phyloP scores from a whole-genome alignment of 129 eudicot genomes.

The Escallonia rubra region DNA sequence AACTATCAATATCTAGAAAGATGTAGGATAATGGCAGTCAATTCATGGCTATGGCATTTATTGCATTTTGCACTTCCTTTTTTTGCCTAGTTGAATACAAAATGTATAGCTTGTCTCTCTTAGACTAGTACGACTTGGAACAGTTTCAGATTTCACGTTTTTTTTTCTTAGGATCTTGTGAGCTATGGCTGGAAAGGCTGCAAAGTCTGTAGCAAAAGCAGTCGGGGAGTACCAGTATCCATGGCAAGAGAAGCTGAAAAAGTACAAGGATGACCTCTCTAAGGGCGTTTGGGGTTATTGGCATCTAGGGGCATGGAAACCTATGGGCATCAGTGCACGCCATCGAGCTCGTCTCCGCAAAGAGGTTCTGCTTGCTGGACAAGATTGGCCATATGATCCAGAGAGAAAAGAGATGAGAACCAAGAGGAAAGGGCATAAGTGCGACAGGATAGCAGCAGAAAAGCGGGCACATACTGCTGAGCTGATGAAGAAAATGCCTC shows the following conservation, averaged over 20 bases:
- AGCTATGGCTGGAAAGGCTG: constrained; percentile 23
- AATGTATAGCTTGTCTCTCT: too few species aligned
- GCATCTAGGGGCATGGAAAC: constrained; percentile 73
- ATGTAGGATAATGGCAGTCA: too few species aligned
- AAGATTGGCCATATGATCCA: constrained; percentile 78
- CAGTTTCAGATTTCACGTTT: background rate
- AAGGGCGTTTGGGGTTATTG: constrained; percentile 71
- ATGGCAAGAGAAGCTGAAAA: constrained; percentile 49
- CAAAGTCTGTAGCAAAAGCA: constrained; percentile 37
- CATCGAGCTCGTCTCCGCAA: constrained; percentile 50
- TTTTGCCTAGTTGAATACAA: too few species aligned
- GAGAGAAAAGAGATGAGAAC: constrained; percentile 62
- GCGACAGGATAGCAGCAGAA: constrained; percentile 69
- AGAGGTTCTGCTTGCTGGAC: constrained; percentile 65
- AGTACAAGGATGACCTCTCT: constrained; percentile 43
- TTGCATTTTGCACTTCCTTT: too few species aligned
- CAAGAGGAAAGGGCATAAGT: constrained; percentile 71
- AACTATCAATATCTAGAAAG: too few species aligned
- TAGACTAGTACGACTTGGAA: too few species aligned
- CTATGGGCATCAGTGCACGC: constrained; percentile 50
- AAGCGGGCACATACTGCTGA: constrained; percentile 63
- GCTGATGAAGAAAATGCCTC: constrained; percentile 76
- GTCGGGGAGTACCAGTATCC: constrained; percentile 49
- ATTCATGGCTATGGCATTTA: too few species aligned
- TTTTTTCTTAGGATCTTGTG: background rate